Conservation (phyloP, 805 yeast genomes). For the Metschnikowia picachoensis region DNA sequence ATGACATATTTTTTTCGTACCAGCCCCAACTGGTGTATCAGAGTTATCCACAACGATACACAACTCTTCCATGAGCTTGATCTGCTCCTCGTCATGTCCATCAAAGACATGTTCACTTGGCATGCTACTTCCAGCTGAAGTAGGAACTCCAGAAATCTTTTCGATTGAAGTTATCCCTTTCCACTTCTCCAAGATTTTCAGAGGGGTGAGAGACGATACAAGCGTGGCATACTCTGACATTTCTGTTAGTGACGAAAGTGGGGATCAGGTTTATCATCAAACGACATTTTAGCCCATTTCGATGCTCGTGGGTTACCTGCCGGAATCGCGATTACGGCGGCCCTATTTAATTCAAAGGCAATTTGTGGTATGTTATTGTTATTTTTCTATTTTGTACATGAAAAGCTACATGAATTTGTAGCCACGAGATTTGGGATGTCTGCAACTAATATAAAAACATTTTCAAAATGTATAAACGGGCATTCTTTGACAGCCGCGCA, state of each 20-base stretch:
- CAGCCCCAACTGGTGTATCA: constrained; percentile 88
- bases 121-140: constrained; percentile 24
- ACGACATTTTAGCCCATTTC: no score
- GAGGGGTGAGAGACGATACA: constrained; percentile 48
- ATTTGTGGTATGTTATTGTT: no score
- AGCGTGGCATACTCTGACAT: constrained; percentile 41
- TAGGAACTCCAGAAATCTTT: constrained; percentile 55
- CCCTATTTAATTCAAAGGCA: background rate
- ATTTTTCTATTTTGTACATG: no score
- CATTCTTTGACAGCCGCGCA: no score
- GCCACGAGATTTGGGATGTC: no score
- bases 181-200: constrained; percentile 54
- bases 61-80: constrained; percentile 90
- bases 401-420: no score
- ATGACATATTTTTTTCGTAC: constrained; percentile 87
- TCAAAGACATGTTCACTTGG: constrained; percentile 47
- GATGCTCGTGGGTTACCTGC: no score
- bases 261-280: no score
- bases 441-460: no score
- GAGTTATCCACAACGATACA: constrained; percentile 90
- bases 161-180: constrained; percentile 65
- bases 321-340: no score
- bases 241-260: no score
- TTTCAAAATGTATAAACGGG: no score
- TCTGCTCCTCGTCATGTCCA: constrained; percentile 94